Evolutionary conservation across 371 early-diverging fungal genomes (phyloP).

Genomic region (Coemansia sp.): DNA sequence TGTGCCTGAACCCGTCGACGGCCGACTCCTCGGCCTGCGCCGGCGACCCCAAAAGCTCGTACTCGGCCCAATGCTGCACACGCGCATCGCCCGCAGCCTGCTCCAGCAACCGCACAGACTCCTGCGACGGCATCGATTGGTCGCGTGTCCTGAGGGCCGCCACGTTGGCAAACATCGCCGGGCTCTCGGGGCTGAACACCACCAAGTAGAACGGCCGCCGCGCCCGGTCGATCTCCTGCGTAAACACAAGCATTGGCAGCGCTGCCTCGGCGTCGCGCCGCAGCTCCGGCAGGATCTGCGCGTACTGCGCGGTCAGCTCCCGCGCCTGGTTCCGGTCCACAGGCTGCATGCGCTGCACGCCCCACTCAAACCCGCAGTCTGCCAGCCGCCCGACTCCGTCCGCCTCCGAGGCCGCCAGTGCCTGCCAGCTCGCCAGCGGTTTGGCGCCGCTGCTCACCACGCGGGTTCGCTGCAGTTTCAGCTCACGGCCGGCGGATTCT

Average conservation of each 20-base stretch:
- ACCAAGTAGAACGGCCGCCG: constrained; percentile 30
- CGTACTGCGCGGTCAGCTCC: constrained; percentile 42
- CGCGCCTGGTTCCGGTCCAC: constrained; percentile 36
- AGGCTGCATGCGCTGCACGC: constrained; percentile 16
- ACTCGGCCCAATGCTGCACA: constrained; percentile 41
- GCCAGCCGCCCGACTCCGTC: constrained; percentile 2
- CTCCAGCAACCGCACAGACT: constrained; percentile 1
- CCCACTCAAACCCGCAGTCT: constrained; percentile 27
- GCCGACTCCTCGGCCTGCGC: constrained; percentile 1
- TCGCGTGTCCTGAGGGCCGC: constrained; percentile 12
- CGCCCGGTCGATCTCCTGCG: constrained; percentile 8
- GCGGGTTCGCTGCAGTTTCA: neutral
- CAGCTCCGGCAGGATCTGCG: constrained; percentile 41
- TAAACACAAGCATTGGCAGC: constrained; percentile 42
- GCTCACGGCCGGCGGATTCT: neutral
- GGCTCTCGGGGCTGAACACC: constrained; percentile 14
- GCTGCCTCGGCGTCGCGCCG: neutral
- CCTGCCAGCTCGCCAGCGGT: constrained; percentile 29
- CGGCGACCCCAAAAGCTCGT: constrained; percentile 37
- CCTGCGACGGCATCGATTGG: neutral
- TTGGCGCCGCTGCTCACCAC: constrained; percentile 30
- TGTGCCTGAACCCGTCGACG: neutral
- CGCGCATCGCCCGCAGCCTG: neutral
- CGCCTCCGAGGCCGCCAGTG: constrained; percentile 6
- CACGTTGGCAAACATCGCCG: constrained; percentile 38